A percentile compares a stretch with the other conserved stretches of the same genome.
Conservation (phyloP, 441 rosid genomes). For the Populus hybrid region DNA sequence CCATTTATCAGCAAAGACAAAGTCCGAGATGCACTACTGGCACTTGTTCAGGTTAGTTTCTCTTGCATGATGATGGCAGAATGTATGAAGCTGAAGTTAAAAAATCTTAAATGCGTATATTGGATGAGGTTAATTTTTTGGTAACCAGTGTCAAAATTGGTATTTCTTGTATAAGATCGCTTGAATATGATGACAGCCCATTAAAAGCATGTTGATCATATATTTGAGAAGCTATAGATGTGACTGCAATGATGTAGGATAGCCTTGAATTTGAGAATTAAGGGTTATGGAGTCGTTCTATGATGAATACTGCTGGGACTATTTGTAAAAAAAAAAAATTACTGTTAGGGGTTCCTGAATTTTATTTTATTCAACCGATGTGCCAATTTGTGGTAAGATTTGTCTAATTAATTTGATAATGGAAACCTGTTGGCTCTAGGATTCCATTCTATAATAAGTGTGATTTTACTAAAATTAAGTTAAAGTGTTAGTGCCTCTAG, state of each 20-base stretch:
- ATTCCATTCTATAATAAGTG: no score
- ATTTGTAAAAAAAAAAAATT: no score
- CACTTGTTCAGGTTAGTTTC: conserved; percentile 75
- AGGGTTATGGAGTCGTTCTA: background rate
- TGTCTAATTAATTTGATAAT: no score
- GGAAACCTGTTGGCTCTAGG: no score
- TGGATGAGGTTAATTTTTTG: background rate
- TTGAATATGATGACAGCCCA: background rate
- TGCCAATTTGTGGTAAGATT: no score
- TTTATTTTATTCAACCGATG: no score
- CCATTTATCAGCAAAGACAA: conserved; percentile 60
- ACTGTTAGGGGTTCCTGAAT: no score
- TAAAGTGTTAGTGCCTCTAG: no score
- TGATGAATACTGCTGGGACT: no score
- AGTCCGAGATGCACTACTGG: conserved; percentile 69
- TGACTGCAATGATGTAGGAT: background rate
- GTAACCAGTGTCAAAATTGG: background rate
- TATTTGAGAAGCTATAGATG: background rate
- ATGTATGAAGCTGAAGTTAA: conserved; percentile 3
- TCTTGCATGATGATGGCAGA: conserved; percentile 2
- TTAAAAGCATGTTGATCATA: background rate
- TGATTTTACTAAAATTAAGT: no score
- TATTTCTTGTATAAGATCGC: background rate
- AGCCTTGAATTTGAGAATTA: background rate
- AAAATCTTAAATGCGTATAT: background rate